A percentile compares a stretch with the other conserved stretches of the same genome.
phyloP scores from a whole-genome alignment of 225 moss, liverwort and hornwort genomes.

The Physcomitrium patens region DNA sequence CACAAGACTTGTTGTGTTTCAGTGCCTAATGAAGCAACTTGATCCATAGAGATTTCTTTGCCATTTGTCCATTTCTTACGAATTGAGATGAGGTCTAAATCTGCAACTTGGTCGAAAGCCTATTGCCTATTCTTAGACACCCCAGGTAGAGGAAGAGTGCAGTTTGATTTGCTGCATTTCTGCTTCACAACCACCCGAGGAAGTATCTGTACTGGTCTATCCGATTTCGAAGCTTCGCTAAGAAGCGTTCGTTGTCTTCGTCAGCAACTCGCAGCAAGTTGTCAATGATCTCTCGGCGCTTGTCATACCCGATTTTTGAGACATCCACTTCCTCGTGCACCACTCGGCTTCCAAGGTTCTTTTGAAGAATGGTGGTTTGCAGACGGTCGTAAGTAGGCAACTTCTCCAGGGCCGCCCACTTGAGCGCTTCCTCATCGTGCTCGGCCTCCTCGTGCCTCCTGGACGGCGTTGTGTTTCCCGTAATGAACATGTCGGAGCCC shows the following conservation, averaged over 20 bases:
- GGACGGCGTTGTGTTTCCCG: conserved; percentile 55
- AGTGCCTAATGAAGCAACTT: too few species aligned
- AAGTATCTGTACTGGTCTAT: conserved; percentile 57
- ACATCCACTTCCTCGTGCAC: conserved; percentile 79
- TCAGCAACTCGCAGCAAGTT: conserved; percentile 60
- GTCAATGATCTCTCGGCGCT: conserved; percentile 61
- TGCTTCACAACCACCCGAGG: too few species aligned
- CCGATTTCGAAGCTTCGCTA: conserved; percentile 70
- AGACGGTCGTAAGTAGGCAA: conserved; percentile 44
- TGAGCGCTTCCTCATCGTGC: conserved; percentile 49
- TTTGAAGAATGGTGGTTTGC: conserved; percentile 67
- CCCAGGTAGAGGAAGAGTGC: too few species aligned
- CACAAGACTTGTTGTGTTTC: too few species aligned
- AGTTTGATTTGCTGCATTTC: too few species aligned
- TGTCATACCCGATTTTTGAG: conserved; percentile 59
- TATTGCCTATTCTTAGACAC: too few species aligned
- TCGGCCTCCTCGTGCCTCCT: conserved; percentile 26
- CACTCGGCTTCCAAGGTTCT: conserved; percentile 65
- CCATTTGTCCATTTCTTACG: too few species aligned
- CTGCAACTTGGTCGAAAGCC: too few species aligned
- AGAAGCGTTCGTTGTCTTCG: conserved; percentile 71
- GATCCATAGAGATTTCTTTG: too few species aligned
- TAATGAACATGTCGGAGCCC: conserved; percentile 55
- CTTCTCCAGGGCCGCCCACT: conserved; percentile 51
- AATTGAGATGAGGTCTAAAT: too few species aligned